Evolutionary conservation across 140 eudicot genomes (phyloP).

Genomic region (Senecio squalidus): DNA sequence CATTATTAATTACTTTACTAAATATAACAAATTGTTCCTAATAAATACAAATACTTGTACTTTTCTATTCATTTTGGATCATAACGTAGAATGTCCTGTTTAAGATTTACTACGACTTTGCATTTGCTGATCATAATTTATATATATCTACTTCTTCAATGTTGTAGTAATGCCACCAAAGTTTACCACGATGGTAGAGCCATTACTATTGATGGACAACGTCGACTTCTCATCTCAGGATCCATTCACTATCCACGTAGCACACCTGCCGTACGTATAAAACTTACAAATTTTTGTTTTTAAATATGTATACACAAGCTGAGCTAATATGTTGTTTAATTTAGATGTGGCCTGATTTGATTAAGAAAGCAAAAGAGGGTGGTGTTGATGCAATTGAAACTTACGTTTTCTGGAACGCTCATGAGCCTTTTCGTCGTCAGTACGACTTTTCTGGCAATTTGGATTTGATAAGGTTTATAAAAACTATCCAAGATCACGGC

Average conservation of each 20-base stretch:
- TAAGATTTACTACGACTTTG: not conserved
- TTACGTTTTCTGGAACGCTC: constrained; percentile 66
- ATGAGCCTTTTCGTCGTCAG: constrained; percentile 54
- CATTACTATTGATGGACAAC: constrained; percentile 38
- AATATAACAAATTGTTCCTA: too few relatives aligned
- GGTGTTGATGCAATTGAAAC: constrained; percentile 62
- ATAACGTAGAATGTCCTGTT: not conserved
- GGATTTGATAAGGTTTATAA: constrained; percentile 55
- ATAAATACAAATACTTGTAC: not conserved
- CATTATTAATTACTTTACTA: too few relatives aligned
- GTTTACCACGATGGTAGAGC: constrained; percentile 43
- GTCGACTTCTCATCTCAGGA: constrained; percentile 35
- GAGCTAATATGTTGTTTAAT: too few relatives aligned
- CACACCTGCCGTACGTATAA: constrained; percentile 33
- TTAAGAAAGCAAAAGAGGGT: constrained; percentile 61
- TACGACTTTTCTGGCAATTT: constrained; percentile 51
- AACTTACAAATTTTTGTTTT: not conserved
- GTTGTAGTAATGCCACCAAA: constrained; percentile 12
- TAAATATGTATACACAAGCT: too few relatives aligned
- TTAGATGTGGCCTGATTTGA: constrained; percentile 80
- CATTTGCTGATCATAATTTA: too few relatives aligned
- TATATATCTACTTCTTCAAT: not conserved
- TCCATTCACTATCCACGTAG: constrained; percentile 61
- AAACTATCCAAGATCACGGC: constrained; percentile 43
- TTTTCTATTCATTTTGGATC: not conserved